Conservation (phyloP, 768 basidiomycete species). For the Kwoniella sp. region DNA sequence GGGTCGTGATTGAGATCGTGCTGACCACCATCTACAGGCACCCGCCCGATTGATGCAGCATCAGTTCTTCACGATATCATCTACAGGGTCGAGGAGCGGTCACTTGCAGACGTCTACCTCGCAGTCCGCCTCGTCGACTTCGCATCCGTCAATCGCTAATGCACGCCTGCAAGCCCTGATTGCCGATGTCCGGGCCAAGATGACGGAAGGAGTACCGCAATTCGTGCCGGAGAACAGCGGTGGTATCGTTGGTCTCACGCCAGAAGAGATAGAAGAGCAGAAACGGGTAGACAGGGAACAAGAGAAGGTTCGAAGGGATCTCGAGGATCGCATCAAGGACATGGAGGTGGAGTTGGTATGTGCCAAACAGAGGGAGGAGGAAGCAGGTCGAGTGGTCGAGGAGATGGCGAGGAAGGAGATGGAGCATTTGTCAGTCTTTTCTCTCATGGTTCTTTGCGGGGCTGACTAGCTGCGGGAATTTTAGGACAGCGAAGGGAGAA, state of each 20-base stretch:
- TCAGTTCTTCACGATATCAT: conserved; percentile 38
- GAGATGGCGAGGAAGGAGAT: conserved; percentile 27
- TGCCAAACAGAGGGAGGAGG: conserved; percentile 35
- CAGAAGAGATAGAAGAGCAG: conserved; percentile 32
- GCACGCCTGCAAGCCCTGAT: conserved; percentile 36
- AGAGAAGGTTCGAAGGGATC: conserved; percentile 27
- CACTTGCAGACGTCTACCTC: conserved; percentile 1
- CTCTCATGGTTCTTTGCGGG: not conserved
- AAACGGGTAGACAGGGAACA: conserved; percentile 32
- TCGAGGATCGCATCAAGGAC: conserved; percentile 44
- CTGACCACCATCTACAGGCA: conserved; percentile 14
- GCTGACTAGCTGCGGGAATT: not conserved
- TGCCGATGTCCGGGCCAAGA: conserved; percentile 20
- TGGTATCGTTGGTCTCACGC: not conserved
- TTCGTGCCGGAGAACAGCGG: not conserved
- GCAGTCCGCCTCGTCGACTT: conserved; percentile 39
- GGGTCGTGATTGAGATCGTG: not conserved
- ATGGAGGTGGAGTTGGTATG: conserved; percentile 40
- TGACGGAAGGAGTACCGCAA: conserved; percentile 3
- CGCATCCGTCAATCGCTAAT: conserved; percentile 44
- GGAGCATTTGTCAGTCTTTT: conserved; percentile 10
- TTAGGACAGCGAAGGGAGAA: conserved; percentile 11
- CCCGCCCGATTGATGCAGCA: conserved; percentile 36
- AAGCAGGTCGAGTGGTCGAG: conserved; percentile 31
- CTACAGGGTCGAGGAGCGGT: not conserved